phyloP scores from a whole-genome alignment of 257 asterid species.

The Mitragyna speciosa region DNA sequence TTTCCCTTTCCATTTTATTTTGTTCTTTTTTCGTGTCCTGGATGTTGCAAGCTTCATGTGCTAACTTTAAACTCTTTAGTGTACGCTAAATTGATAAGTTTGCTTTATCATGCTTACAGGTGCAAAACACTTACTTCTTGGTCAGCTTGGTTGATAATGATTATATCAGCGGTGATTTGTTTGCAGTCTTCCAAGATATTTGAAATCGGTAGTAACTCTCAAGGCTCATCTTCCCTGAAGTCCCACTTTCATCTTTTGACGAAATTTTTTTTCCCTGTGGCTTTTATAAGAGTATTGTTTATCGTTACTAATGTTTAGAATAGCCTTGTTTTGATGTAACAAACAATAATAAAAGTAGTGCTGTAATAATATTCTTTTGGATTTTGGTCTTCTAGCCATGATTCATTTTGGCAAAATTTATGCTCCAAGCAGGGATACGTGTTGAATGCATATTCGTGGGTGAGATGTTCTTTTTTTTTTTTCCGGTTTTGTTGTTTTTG shows the following conservation, averaged over 20 bases:
- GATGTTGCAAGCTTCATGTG: not conserved
- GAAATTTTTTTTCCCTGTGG: not conserved
- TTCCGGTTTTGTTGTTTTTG: too few relatives aligned
- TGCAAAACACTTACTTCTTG: constrained; percentile 69
- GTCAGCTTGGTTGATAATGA: constrained; percentile 95
- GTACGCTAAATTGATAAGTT: not conserved
- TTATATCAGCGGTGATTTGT: constrained; percentile 70
- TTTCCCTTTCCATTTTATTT: not conserved
- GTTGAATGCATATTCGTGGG: too few relatives aligned
- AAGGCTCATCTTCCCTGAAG: not conserved
- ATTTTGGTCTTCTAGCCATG: not conserved
- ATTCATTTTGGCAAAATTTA: too few relatives aligned
- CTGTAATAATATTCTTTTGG: constrained; percentile 13
- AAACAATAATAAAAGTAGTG: not conserved
- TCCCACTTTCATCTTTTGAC: not conserved
- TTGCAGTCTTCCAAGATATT: constrained; percentile 65
- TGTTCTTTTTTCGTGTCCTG: not conserved
- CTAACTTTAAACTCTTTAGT: not conserved
- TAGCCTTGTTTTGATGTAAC: not conserved
- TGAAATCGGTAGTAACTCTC: constrained; percentile 25
- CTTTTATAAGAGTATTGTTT: not conserved
- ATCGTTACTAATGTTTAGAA: constrained; percentile 9
- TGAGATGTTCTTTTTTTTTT: too few relatives aligned
- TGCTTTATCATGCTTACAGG: constrained; percentile 44
- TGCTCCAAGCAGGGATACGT: too few relatives aligned